phyloP scores from a whole-genome alignment of 2,329 filamentous ascomycete species.

The Trichophyton mentagrophytes region DNA sequence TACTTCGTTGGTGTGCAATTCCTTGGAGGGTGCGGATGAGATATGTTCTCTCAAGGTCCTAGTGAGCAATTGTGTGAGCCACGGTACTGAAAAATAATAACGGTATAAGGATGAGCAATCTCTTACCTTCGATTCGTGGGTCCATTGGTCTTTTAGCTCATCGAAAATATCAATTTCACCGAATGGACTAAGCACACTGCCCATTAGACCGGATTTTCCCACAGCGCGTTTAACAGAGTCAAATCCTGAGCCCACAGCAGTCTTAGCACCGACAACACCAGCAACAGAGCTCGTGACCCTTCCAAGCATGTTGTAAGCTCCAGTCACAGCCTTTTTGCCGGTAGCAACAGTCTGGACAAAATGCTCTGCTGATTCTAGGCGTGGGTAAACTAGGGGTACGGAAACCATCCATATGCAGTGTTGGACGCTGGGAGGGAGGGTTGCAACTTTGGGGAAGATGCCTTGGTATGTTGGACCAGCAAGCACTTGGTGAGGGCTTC shows the following conservation, averaged over 20 bases:
- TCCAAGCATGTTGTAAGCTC: conserved; percentile 88
- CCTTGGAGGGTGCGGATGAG: conserved; percentile 90
- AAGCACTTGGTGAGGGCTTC: conserved; percentile 82
- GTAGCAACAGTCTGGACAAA: conserved; percentile 83
- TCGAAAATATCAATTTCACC: conserved; percentile 91
- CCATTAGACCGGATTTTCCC: conserved; percentile 91
- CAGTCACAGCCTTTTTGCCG: conserved; percentile 92
- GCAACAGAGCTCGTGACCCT: conserved; percentile 92
- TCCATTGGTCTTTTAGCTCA: conserved; percentile 94
- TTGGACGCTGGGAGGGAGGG: conserved; percentile 81
- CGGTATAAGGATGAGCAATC: background rate
- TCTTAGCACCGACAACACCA: conserved; percentile 88
- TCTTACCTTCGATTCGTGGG: conserved; percentile 75
- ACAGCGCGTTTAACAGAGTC: conserved; percentile 92
- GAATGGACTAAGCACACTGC: conserved; percentile 87
- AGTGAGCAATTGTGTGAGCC: conserved; percentile 5
- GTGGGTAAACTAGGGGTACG: conserved; percentile 79
- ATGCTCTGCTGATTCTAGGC: conserved; percentile 81
- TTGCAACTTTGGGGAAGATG: conserved; percentile 87
- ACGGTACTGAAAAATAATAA: background rate
- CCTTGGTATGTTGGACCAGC: conserved; percentile 95
- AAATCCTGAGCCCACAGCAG: conserved; percentile 84
- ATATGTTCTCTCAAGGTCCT: conserved; percentile 91
- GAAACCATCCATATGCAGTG: conserved; percentile 95
- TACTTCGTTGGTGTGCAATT: conserved; percentile 85